Percentiles rank a stretch among this genome's conserved stretches.
phyloP scores from a whole-genome alignment of 2,329 filamentous ascomycete genomes.

The Fusarium humuli region DNA sequence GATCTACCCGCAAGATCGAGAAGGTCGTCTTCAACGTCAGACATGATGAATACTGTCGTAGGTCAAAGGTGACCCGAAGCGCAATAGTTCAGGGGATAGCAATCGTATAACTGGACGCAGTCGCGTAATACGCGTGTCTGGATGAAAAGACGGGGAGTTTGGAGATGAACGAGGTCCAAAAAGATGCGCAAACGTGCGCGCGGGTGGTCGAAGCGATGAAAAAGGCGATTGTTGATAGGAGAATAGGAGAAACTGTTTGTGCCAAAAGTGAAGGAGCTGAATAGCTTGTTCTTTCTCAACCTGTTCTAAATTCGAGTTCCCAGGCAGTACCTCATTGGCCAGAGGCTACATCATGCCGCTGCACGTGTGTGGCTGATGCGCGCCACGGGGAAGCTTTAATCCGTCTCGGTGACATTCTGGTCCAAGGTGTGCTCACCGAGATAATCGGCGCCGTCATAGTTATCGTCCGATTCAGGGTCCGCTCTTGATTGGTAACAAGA shows the following conservation, averaged over 20 bases:
- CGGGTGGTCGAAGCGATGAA: constrained; percentile 14
- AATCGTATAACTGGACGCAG: constrained; percentile 2
- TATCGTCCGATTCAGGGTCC: constrained; percentile 42
- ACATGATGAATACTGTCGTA: constrained; percentile 67
- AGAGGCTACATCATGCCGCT: constrained; percentile 40
- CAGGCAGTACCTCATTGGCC: constrained; percentile 41
- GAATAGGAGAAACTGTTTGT: constrained; percentile 19
- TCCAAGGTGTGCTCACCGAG: constrained; percentile 33
- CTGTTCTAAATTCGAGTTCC: constrained; percentile 43
- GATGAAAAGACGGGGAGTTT: constrained; percentile 4
- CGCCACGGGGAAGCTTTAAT: constrained; percentile 44
- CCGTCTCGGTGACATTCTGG: constrained; percentile 33
- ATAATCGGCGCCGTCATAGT: constrained; percentile 33
- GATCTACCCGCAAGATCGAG: constrained; percentile 90
- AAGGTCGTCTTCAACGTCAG: constrained; percentile 92
- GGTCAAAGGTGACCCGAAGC: constrained; percentile 11
- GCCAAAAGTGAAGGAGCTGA: constrained; percentile 29
- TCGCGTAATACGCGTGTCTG: constrained; percentile 33
- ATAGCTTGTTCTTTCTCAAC: constrained; percentile 31
- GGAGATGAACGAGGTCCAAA: constrained; percentile 2
- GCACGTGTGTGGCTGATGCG: constrained; percentile 42
- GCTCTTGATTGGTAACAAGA: constrained; percentile 21
- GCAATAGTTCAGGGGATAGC: constrained; percentile 23
- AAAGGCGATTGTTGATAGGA: constrained; percentile 28
- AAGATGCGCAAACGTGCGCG: constrained; percentile 17